Percentiles rank a stretch among this genome's conserved stretches.
Conservation (phyloP, 768 basidiomycete genomes). For the Brasilioporus rufonigricans region DNA sequence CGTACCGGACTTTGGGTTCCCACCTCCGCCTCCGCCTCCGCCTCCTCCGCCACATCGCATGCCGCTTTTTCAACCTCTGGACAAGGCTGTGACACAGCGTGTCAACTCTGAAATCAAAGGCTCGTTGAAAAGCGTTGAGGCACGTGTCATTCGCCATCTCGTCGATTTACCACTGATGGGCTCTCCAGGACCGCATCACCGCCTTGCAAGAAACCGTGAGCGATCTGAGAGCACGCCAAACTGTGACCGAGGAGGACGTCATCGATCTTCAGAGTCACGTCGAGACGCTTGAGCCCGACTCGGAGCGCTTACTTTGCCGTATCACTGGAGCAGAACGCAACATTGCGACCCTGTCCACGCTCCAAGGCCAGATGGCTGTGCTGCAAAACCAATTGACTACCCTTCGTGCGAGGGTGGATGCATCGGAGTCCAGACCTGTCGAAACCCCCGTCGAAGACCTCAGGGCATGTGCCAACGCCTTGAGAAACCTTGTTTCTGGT, state of each 20-base stretch:
- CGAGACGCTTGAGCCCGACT: constrained; percentile 37
- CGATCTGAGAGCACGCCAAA: constrained; percentile 24
- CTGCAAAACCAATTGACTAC: constrained; percentile 20
- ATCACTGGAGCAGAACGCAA: constrained; percentile 29
- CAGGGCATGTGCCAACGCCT: constrained; percentile 31
- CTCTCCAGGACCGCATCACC: constrained; percentile 24
- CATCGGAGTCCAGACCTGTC: constrained; percentile 1
- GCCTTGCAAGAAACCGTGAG: constrained; percentile 19
- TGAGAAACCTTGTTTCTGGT: constrained; percentile 46
- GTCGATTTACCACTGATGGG: not conserved
- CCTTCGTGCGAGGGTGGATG: constrained; percentile 23
- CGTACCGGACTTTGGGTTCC: constrained; percentile 17
- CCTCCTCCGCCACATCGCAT: constrained; percentile 8
- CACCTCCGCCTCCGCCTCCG: constrained; percentile 8
- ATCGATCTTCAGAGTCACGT: constrained; percentile 36
- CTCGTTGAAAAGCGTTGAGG: constrained; percentile 24
- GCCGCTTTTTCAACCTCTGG: constrained; percentile 12
- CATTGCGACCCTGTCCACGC: constrained; percentile 27
- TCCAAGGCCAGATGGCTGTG: constrained; percentile 24
- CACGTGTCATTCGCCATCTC: not conserved
- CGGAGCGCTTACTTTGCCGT: constrained; percentile 29
- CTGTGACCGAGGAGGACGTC: constrained; percentile 29
- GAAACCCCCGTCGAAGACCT: constrained; percentile 22
- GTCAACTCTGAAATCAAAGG: constrained; percentile 23
- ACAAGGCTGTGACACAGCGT: constrained; percentile 18